Conservation (phyloP, 2,329 filamentous ascomycete genomes). For the Xylariaceae sp. region DNA sequence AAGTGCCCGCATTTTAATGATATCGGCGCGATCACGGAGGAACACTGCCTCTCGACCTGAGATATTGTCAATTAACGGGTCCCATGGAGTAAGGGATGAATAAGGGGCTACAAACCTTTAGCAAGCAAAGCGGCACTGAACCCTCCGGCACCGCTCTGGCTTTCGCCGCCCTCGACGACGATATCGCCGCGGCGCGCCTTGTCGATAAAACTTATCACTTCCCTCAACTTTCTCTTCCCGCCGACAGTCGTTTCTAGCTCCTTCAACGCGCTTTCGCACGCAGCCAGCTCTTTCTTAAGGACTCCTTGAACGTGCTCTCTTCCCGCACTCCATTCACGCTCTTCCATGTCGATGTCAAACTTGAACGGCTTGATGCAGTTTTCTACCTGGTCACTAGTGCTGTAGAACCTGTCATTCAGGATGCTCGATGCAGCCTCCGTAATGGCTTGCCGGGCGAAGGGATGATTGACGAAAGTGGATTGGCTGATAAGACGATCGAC, state of each 20-base stretch:
- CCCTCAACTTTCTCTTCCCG: constrained; percentile 75
- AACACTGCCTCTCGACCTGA: constrained; percentile 88
- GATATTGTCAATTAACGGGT: constrained; percentile 1
- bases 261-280: constrained; percentile 74
- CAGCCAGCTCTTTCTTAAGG: constrained; percentile 80
- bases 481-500: constrained; percentile 71
- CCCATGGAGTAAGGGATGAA: too few relatives aligned
- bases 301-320: constrained; percentile 75
- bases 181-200: constrained; percentile 82
- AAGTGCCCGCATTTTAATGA: constrained; percentile 82
- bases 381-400: constrained; percentile 95
- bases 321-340: constrained; percentile 79
- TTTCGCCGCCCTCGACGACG: constrained; percentile 77
- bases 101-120: constrained; percentile 71
- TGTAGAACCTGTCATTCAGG: constrained; percentile 89
- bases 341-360: constrained; percentile 92
- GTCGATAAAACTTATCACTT: constrained; percentile 89
- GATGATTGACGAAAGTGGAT: constrained; percentile 84
- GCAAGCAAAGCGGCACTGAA: constrained; percentile 84
- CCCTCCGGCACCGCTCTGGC: constrained; percentile 79
- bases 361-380: constrained; percentile 99
- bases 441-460: constrained; percentile 89
- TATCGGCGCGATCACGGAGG: constrained; percentile 82
- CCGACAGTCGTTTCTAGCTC: constrained; percentile 72
- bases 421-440: constrained; percentile 85